These are phyloP conservation scores for Phytophthora sp. DNA, from an alignment of 352 stramenopile species.

Conservation along the genomic window DNA sequence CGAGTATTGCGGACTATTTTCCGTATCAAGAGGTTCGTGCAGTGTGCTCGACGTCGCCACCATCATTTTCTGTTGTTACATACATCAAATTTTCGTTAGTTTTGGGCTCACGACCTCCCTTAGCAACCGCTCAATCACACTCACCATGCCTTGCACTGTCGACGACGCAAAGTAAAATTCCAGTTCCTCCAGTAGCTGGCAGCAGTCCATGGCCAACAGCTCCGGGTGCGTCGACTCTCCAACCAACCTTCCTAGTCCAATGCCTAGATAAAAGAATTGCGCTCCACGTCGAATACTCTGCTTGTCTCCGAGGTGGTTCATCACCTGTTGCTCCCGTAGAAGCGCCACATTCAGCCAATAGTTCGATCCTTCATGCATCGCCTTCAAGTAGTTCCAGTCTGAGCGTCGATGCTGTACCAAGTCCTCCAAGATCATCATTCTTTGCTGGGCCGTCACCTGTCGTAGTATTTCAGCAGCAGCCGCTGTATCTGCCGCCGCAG, in stretches of 20 bases:
- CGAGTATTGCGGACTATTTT: constrained; percentile 48
- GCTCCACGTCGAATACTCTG: constrained; percentile 61
- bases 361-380: constrained; percentile 79
- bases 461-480: constrained; percentile 38
- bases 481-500: constrained; percentile 16
- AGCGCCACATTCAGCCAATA: constrained; percentile 86
- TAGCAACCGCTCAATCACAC: neutral
- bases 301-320: constrained; percentile 65
- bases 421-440: constrained; percentile 75
- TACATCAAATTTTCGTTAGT: neutral
- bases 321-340: constrained; percentile 70
- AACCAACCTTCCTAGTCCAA: constrained; percentile 71
- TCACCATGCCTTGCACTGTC: constrained; percentile 81
- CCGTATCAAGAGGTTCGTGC: constrained; percentile 55
- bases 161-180: constrained; percentile 85
- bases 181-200: constrained; percentile 84
- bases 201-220: constrained; percentile 72
- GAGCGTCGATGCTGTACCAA: constrained; percentile 73
- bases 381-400: constrained; percentile 84
- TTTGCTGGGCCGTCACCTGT: constrained; percentile 68
- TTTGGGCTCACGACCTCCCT: neutral
- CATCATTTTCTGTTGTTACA: constrained; percentile 91
- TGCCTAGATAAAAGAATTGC: constrained; percentile 84
- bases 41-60: constrained; percentile 75
- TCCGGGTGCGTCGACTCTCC: constrained; percentile 59